Percentiles rank a stretch among this genome's conserved stretches.
phyloP scores from a whole-genome alignment of 2,329 filamentous ascomycete genomes.

The Aureobasidium sp. region DNA sequence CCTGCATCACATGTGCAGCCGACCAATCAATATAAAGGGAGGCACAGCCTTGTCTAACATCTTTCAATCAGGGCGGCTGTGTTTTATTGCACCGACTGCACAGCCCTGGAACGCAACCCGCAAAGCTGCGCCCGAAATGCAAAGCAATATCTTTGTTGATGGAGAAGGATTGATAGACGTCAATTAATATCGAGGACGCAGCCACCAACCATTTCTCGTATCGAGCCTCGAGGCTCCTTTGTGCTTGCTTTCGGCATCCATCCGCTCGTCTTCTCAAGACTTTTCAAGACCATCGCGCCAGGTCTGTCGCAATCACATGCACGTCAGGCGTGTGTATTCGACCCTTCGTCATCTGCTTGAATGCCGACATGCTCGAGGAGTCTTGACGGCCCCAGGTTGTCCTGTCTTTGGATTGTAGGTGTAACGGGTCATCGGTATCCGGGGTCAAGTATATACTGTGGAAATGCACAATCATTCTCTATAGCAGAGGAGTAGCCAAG shows the following conservation, averaged over 20 bases:
- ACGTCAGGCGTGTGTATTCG: not conserved
- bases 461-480: no score
- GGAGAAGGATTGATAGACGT: not conserved
- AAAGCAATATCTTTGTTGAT: not conserved
- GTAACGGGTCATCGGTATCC: not conserved
- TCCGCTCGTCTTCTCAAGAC: not conserved
- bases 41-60: slow-evolving; percentile 4
- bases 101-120: not conserved
- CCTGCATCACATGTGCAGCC: not conserved
- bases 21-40: not conserved
- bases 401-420: not conserved
- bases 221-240: not conserved
- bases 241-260: not conserved
- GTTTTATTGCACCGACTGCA: not conserved
- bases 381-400: not conserved
- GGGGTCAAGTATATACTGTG: no score
- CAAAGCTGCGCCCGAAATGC: not conserved
- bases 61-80: not conserved
- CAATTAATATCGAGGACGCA: not conserved
- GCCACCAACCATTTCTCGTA: not conserved
- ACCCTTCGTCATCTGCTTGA: not conserved
- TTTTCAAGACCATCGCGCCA: not conserved
- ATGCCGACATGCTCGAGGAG: not conserved
- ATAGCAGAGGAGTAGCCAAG: no score
- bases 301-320: not conserved